A percentile compares a stretch with the other conserved stretches of the same genome.
Evolutionary conservation across 1,284 basidiomycete genomes (phyloP).

Genomic region (Marasmius tenuissimus): DNA sequence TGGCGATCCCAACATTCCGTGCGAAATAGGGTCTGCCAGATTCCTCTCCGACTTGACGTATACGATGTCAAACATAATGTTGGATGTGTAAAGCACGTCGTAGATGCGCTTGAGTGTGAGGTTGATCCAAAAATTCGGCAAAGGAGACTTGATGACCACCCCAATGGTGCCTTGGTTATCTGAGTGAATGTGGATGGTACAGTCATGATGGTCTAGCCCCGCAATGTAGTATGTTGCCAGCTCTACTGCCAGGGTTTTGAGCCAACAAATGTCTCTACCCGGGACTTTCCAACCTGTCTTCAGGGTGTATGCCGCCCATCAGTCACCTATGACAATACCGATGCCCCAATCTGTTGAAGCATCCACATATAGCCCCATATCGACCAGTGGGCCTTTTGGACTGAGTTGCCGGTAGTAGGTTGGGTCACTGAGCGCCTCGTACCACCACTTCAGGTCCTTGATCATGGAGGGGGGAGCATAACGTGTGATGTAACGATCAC

Average conservation of each 20-base stretch:
- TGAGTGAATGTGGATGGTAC: slow-evolving; percentile 25
- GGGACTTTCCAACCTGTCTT: slow-evolving; percentile 23
- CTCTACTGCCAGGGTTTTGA: slow-evolving; percentile 28
- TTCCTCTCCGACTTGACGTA: slow-evolving; percentile 31
- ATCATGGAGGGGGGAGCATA: neutral
- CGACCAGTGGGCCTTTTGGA: slow-evolving; percentile 12
- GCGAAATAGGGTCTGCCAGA: slow-evolving; percentile 33
- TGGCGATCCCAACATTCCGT: slow-evolving; percentile 17
- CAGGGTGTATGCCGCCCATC: slow-evolving; percentile 27
- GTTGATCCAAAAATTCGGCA: slow-evolving; percentile 34
- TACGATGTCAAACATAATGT: slow-evolving; percentile 22
- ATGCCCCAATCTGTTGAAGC: slow-evolving; percentile 39
- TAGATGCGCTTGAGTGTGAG: slow-evolving; percentile 27
- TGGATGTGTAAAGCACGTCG: slow-evolving; percentile 18
- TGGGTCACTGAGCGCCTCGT: slow-evolving; percentile 1
- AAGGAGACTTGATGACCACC: slow-evolving; percentile 31
- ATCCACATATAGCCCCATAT: slow-evolving; percentile 27
- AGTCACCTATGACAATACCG: slow-evolving; percentile 26
- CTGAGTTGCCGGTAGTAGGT: slow-evolving; percentile 13
- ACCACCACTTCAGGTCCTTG: slow-evolving; percentile 34
- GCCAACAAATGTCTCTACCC: slow-evolving; percentile 36
- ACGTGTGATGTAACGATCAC: neutral
- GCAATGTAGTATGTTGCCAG: too few relatives aligned
- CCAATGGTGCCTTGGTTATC: slow-evolving; percentile 38
- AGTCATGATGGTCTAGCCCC: slow-evolving; percentile 16